A percentile compares a stretch with the other conserved stretches of the same genome.
phyloP scores from a whole-genome alignment of 1,284 basidiomycete genomes.

The Stygiomarasmius scandens region DNA sequence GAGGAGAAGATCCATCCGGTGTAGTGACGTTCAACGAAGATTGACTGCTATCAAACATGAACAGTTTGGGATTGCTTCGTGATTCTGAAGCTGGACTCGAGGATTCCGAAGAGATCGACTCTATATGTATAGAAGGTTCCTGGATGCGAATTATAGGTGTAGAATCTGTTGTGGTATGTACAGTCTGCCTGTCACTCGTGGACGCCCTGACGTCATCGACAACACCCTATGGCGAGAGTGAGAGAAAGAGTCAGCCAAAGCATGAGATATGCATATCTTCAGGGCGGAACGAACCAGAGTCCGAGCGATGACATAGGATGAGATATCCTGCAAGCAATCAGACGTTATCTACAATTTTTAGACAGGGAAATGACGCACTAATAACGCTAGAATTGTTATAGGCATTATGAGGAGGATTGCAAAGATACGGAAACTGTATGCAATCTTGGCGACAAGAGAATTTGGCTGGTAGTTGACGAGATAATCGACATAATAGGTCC shows the following conservation, averaged over 20 bases:
- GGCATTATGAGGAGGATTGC: conserved; percentile 67
- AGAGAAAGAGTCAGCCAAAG: background rate
- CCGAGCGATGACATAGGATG: conserved; percentile 81
- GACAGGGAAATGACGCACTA: conserved; percentile 57
- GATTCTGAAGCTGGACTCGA: background rate
- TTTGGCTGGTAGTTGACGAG: conserved; percentile 61
- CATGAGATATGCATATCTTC: background rate
- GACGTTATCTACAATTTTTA: conserved; percentile 4
- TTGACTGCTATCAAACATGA: conserved; percentile 10
- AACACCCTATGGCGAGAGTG: conserved; percentile 44
- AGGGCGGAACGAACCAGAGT: conserved; percentile 43
- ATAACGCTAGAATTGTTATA: conserved; percentile 61
- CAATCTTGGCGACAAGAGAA: conserved; percentile 71
- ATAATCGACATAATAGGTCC: conserved; percentile 56
- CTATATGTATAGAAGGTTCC: conserved; percentile 19
- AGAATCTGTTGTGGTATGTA: conserved; percentile 25
- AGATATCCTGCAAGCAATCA: conserved; percentile 59
- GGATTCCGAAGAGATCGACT: conserved; percentile 24
- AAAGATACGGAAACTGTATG: conserved; percentile 64
- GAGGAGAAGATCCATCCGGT: conserved; percentile 13
- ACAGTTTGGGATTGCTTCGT: background rate
- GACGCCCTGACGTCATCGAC: conserved; percentile 72
- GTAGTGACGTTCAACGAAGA: conserved; percentile 1
- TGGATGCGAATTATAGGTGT: conserved; percentile 36
- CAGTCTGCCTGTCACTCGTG: conserved; percentile 55